Evolutionary conservation across 176 grass and related monocot genomes (phyloP), one percentile per base, ranked within the genome.

Genomic region (Calamus simplicifolius): DNA sequence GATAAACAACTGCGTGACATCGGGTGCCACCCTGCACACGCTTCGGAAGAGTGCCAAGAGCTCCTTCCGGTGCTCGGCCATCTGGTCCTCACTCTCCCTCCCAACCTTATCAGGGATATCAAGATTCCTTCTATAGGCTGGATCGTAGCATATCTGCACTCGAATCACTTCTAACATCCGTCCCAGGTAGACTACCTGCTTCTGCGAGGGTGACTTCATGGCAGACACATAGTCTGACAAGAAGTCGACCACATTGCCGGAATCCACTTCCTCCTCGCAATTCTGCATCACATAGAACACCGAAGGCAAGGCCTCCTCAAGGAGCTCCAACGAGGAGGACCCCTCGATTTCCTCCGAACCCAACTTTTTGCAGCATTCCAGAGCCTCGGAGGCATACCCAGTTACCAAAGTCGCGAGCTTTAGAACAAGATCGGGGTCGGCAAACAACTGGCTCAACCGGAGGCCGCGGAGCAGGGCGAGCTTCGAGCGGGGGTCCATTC

Each of bases 61-160:
- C 49, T 98, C 93, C 64, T 98, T 98, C 2, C 93, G 73, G 25
- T 63, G 87, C 38, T 98, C 93, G 3, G 31, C 31, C 84, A 92
- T 98, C 52, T 85, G 59, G 61, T 98, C 93, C 76, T 98, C 93
- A 67, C 88, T 84, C 57, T 92, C 87, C 62, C 73, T 98, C 18
- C 93, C 93, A 43, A 98, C 85, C 59, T 92, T 98, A 79, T 91
- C 93, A 2, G 78, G 79, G 31, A 77, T 73, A 75, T 98, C 81
- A 56, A 98, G 93, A 80, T 90, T 86, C 3, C 14, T 71, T 61
- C 93, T 81, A 43, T 92, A 92, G 4, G 69, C 57, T 55, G 81
- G 69, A 70, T 98, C 84, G 60, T 92, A 98, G 7, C 51, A 69
- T 78, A 98, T 98, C 57, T 85, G 81, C 69, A 75, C 58, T 49